A percentile compares a stretch with the other conserved stretches of the same genome.
phyloP scores from a whole-genome alignment of 140 eudicot genomes.

The Anethum foeniculum region DNA sequence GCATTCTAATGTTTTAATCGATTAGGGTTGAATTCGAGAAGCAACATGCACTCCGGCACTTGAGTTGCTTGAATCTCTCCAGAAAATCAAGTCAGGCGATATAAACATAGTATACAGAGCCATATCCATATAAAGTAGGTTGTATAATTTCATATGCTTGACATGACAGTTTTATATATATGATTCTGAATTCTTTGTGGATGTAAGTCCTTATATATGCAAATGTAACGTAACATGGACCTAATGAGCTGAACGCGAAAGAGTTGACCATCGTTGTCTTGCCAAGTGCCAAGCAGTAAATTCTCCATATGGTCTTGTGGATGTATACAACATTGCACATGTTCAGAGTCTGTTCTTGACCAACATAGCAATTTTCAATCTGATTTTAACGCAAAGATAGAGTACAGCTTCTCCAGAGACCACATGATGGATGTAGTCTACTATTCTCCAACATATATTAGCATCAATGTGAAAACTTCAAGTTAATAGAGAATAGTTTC shows the following conservation, averaged over 20 bases:
- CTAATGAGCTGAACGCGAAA: not conserved
- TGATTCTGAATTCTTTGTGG: not conserved
- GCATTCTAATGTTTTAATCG: not conserved
- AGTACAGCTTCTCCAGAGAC: conserved; percentile 23
- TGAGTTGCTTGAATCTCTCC: not conserved
- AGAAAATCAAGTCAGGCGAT: not conserved
- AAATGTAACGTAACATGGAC: not conserved
- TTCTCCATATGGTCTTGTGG: conserved; percentile 22
- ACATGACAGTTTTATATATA: not conserved
- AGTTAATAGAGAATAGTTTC: not conserved
- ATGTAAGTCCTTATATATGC: not conserved
- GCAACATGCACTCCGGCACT: not conserved
- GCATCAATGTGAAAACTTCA: not conserved
- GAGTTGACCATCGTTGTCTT: conserved; percentile 15
- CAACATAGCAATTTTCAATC: conserved; percentile 9
- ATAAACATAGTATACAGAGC: not conserved
- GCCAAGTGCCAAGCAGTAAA: conserved; percentile 18
- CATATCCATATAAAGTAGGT: not conserved
- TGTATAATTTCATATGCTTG: not conserved
- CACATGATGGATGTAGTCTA: conserved; percentile 11
- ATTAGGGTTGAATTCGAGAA: not conserved
- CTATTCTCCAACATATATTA: not conserved
- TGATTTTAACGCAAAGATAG: conserved; percentile 17
- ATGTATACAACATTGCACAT: conserved; percentile 36
- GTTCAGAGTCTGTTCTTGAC: conserved; percentile 18